Evolutionary conservation across 192 early-diverging fungal species (phyloP), one percentile per base, ranked within the genome.

Genomic region (Umbelopsis vinacea): DNA sequence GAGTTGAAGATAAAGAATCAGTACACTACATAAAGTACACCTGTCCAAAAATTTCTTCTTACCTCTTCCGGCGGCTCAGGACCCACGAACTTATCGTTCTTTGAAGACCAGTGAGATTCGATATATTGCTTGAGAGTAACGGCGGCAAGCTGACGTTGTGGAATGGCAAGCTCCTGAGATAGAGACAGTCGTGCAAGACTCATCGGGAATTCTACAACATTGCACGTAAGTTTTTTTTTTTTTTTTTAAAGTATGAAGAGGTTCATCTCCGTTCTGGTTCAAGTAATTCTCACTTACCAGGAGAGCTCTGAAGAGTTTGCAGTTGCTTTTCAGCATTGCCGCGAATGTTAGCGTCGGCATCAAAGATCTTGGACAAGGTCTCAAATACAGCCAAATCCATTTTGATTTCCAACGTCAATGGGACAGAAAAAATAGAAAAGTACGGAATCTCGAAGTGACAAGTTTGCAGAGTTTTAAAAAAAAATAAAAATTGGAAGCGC

Each of bases 341-440:
- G 21, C 93, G 90, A 38, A 83, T 80, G 52, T 86, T 85, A 21
- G 84, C 73, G 67, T 94, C 91, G 0, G 87, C 82, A 40, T 90
- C 88, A 60, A 94, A 83, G 22, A 89, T 89, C 46, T 85, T 84
- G 75, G 90, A 83, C 22, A 96, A 81, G 7, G 86, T 87, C 72
- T 90, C 88, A 66, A 90, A 92, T 29, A 92, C 87, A 21, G 84
- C 81, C 79, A 85, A 87, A 70, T 94, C 92, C 93, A 95, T 93
- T 46, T 45, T 43, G 21, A 54, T 52, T 35, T 35, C 57, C 24
- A 60, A 35, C 63, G 40, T 43, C 40, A 12, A 43, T 12, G 40
- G 10, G 29, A 23, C 37, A 11, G 21, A 26, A 21, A 29, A 68
- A 52, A 70, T n/a, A 3, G 29, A 2, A 29, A 70, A 48, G 21